phyloP scores from a whole-genome alignment of 768 basidiomycete genomes.

The Russula sp. region DNA sequence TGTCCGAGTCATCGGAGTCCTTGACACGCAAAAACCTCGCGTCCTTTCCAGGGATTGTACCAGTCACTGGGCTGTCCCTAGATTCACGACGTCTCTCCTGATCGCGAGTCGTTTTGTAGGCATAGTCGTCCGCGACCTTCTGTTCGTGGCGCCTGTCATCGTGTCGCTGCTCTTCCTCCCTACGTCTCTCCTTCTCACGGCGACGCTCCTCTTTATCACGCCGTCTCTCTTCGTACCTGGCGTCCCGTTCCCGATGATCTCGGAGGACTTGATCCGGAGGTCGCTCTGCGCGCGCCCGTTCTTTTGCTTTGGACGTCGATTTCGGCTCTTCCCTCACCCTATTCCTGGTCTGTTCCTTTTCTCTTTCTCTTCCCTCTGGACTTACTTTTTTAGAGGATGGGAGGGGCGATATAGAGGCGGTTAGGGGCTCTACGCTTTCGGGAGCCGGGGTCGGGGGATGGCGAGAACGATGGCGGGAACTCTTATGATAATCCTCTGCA shows the following conservation, averaged over 20 bases:
- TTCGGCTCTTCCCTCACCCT: constrained; percentile 10
- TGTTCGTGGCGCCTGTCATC: constrained; percentile 24
- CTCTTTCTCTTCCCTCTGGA: constrained; percentile 14
- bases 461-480: constrained; percentile 20
- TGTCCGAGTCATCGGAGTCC: constrained; percentile 25
- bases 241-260: constrained; percentile 21
- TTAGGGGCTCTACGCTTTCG: constrained; percentile 10
- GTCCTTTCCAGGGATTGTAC: constrained; percentile 4
- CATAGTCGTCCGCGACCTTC: constrained; percentile 22
- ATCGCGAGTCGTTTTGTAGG: constrained; percentile 6
- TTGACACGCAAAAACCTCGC: constrained; percentile 22
- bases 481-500: constrained; percentile 16
- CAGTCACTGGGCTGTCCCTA: constrained; percentile 25
- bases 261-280: constrained; percentile 16
- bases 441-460: not conserved
- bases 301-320: constrained; percentile 15
- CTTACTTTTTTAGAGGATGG: constrained; percentile 24
- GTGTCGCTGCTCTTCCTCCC: constrained; percentile 21
- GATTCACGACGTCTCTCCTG: constrained; percentile 19
- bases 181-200: constrained; percentile 23
- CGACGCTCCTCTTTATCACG: constrained; percentile 24
- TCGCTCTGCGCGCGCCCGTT: constrained; percentile 25
- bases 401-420: constrained; percentile 19
- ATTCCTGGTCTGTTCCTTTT: constrained; percentile 9
- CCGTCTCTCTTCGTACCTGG: constrained; percentile 17